Conservation (phyloP, 75 land plant genomes). For the Cryptomeria japonica region DNA sequence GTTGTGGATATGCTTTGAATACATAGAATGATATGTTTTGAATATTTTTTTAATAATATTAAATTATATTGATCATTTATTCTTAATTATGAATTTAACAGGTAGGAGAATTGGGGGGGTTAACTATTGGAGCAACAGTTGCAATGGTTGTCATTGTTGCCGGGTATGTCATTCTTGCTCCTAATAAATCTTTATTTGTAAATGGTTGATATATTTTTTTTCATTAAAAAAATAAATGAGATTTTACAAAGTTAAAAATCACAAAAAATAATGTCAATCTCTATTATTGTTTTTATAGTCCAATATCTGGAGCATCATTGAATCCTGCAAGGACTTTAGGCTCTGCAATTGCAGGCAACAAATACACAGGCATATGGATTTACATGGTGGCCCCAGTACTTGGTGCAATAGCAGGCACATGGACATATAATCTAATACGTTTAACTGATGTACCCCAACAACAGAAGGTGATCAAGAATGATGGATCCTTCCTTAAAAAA, state of each 20-base stretch:
- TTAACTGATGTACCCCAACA: background rate
- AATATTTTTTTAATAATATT: no score
- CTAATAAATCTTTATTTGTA: background rate
- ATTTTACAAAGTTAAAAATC: background rate
- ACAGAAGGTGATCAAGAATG: no score
- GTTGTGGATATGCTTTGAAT: no score
- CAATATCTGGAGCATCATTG: conserved; percentile 87
- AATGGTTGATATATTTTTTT: background rate
- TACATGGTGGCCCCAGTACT: conserved; percentile 58
- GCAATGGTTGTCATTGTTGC: background rate
- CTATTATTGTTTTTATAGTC: conserved; percentile 22
- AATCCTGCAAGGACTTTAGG: conserved; percentile 82
- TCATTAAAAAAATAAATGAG: background rate
- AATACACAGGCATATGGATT: conserved; percentile 61
- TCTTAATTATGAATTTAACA: background rate
- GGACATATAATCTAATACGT: conserved; percentile 60
- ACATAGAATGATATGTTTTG: no score
- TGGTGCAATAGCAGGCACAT: conserved; percentile 67
- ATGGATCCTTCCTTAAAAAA: no score
- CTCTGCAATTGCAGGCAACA: conserved; percentile 62
- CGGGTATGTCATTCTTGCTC: background rate
- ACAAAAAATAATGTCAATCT: no score
- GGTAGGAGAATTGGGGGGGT: background rate
- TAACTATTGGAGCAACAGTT: background rate
- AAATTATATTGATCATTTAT: no score